Evolutionary conservation across 345 rosid species (phyloP).

Genomic region (Barbarea vulgaris): DNA sequence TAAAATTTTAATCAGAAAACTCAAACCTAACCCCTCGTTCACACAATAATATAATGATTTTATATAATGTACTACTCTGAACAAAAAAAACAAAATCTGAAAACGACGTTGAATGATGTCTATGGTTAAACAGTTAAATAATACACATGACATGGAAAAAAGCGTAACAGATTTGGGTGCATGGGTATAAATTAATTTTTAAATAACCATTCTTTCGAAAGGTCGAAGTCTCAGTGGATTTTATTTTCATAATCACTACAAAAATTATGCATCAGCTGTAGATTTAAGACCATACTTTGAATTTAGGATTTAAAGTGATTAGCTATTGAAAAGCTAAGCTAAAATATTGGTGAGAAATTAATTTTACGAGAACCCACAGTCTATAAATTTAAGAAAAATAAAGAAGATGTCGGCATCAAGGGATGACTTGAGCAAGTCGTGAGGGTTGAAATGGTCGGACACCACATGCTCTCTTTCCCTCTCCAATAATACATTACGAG

Average conservation of each 20-base stretch:
- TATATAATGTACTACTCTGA: not conserved
- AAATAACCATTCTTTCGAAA: constrained; percentile 18
- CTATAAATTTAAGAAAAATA: not conserved
- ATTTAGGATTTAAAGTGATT: not conserved
- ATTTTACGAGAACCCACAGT: constrained; percentile 18
- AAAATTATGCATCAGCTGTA: not conserved
- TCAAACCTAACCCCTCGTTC: constrained; percentile 18
- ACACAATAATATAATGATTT: not conserved
- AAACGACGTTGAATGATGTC: constrained; percentile 15
- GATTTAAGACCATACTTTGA: constrained; percentile 5
- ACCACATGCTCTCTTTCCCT: constrained; percentile 38
- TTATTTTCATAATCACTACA: constrained; percentile 7
- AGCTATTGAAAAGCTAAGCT: not conserved
- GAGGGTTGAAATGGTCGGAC: constrained; percentile 44
- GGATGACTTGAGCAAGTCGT: constrained; percentile 41
- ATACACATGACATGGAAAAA: not conserved
- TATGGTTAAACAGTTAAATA: not conserved
- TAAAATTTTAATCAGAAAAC: constrained; percentile 10
- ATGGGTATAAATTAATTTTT: not conserved
- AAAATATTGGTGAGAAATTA: not conserved
- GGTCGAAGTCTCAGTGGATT: constrained; percentile 10
- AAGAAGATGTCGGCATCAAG: constrained; percentile 35
- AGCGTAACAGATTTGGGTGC: constrained; percentile 26
- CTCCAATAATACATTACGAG: constrained; percentile 19
- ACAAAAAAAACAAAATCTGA: constrained; percentile 13